Conservation (phyloP, 1,284 basidiomycete genomes). For the Cutaneotrichosporon spelunceum region DNA sequence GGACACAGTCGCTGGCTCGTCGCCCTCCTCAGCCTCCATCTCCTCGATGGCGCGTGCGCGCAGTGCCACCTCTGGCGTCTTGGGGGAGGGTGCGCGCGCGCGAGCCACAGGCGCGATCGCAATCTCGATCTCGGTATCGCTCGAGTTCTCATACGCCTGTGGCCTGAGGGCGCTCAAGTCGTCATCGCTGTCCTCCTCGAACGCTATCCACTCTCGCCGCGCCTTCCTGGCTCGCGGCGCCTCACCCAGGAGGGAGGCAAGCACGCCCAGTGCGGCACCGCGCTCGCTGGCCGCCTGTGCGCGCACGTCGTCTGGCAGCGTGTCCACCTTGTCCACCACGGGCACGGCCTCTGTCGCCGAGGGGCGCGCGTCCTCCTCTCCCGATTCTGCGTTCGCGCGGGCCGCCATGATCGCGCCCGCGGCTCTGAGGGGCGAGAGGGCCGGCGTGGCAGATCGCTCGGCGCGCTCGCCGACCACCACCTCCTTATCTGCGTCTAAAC, state of each 20-base stretch:
- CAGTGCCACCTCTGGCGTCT: background rate
- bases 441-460: background rate
- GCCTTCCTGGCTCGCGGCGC: conserved; percentile 10
- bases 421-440: background rate
- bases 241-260: conserved; percentile 34
- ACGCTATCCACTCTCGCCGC: conserved; percentile 24
- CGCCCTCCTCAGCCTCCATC: background rate
- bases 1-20: conserved; percentile 5
- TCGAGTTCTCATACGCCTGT: conserved; percentile 11
- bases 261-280: conserved; percentile 29
- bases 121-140: conserved; percentile 21
- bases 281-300: conserved; percentile 30
- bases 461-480: background rate
- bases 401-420: background rate
- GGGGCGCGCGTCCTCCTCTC: background rate
- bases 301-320: conserved; percentile 27
- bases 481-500: background rate
- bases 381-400: background rate
- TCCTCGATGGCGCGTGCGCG: background rate
- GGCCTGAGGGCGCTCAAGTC: conserved; percentile 18
- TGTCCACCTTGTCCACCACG: background rate
- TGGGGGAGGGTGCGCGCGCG: conserved; percentile 8
- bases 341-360: too few relatives aligned
- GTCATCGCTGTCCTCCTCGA: conserved; percentile 27
- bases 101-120: conserved; percentile 23